Base-by-base conservation (phyloP, 2,329 filamentous ascomycete species). In the Arthroderma sp. region DNA sequence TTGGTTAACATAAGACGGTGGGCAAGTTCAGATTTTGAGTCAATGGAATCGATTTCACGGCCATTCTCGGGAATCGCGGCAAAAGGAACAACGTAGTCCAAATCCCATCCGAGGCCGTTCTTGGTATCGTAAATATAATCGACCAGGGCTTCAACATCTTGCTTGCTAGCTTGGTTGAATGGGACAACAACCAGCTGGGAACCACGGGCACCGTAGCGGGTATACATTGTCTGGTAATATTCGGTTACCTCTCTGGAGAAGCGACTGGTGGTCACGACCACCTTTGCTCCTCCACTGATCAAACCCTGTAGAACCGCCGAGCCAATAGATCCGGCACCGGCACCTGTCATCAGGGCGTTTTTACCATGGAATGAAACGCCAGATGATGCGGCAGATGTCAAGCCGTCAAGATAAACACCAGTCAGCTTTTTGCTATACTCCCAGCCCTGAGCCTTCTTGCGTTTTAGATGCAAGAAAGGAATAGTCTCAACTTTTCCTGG, bases 1-100 rank as follows among this genome's bases (percentile, higher is more conserved):
- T 98, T 98, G 58, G 91, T 98, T 63, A 98, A 73, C 91, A 98
- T 96, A 71, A 98, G 95, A 52, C 91, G 85, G 65, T 98, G 91
- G 54, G 91, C 91, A 51, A 98, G 80, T 70, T 98, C 91, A 9
- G 91, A 96, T 67, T 91, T 94, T 51, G 88, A 95, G 66, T 98
- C 93, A 52, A 98, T 88, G 61, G 74, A 82, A 61, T 98, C 91
- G 49, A 98, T 96, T 65, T 98, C 88, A 51, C 91, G 88, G 43
- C 93, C 91, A 55, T 94, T 94, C 70, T 96, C 91, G 0, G 93
- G 86, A 53, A 98, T 98, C 57, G 91, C 91, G 50, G 91, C 91
- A 62, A 98, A 98, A 8, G 91, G 91, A 52, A 98, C 78, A 50
- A 98, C 82, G 62, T 81, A 94, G 68, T 98, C 91, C 33, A 98